Percentiles rank a stretch among this genome's conserved stretches.
phyloP scores from a whole-genome alignment of 305 asterid species.

The Caryopteris hybrid region DNA sequence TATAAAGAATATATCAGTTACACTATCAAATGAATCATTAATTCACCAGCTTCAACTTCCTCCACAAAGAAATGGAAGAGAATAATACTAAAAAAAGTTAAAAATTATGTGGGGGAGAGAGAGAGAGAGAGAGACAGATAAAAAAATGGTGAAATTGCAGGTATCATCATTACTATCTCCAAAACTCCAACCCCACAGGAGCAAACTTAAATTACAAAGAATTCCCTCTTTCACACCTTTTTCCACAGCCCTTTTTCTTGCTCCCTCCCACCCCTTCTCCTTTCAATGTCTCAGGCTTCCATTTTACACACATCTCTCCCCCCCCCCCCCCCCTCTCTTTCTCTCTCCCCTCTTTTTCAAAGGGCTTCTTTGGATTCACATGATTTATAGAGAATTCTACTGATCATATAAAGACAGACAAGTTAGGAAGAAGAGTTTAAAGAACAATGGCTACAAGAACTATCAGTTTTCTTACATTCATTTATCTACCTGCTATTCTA shows the following conservation, averaged over 20 bases:
- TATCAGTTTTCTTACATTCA: constrained; percentile 22
- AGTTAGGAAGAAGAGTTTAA: neutral
- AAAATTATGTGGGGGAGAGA: neutral
- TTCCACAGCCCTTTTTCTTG: constrained; percentile 25
- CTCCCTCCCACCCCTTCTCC: constrained; percentile 13
- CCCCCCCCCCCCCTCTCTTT: neutral
- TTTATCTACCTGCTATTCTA: constrained; percentile 39
- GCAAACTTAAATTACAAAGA: constrained; percentile 32
- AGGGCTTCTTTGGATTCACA: constrained; percentile 28
- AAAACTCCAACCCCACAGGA: constrained; percentile 36
- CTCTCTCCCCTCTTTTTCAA: constrained; percentile 23
- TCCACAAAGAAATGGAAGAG: constrained; percentile 3
- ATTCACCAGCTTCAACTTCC: neutral
- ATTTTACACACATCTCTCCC: constrained; percentile 1
- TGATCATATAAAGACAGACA: neutral
- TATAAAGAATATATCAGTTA: neutral
- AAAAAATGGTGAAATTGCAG: constrained; percentile 26
- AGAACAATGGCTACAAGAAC: constrained; percentile 34
- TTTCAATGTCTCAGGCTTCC: constrained; percentile 21
- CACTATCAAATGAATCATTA: neutral
- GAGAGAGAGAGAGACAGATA: neutral
- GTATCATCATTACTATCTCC: constrained; percentile 51
- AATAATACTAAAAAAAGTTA: no score
- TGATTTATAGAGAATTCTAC: constrained; percentile 10
- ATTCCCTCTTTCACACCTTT: constrained; percentile 31